phyloP scores from a whole-genome alignment of 2,329 filamentous ascomycete genomes.

The Raffaelea arxii region DNA sequence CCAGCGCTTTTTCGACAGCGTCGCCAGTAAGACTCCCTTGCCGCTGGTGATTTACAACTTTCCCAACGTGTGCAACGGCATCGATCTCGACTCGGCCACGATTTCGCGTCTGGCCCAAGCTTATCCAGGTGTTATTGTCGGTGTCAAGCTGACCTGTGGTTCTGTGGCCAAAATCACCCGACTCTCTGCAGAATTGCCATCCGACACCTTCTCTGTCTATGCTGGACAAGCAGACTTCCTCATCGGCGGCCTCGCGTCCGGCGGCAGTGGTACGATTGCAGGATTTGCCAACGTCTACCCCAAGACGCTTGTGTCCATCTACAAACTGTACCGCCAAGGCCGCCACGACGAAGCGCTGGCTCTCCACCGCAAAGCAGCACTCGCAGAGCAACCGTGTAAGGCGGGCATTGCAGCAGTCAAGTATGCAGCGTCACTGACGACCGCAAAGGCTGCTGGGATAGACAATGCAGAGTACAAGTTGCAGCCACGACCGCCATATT shows the following conservation, averaged over 20 bases:
- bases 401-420: conserved; percentile 59
- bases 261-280: conserved; percentile 51
- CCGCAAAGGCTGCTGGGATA: conserved; percentile 42
- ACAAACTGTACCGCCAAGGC: conserved; percentile 38
- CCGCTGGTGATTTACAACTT: conserved; percentile 61
- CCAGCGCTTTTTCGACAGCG: conserved; percentile 47
- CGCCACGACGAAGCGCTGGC: conserved; percentile 22
- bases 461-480: conserved; percentile 48
- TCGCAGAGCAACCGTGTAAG: conserved; percentile 58
- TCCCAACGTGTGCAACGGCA: conserved; percentile 56
- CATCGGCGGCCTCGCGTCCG: conserved; percentile 45
- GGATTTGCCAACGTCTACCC: conserved; percentile 56
- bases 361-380: conserved; percentile 50
- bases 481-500: conserved; percentile 52
- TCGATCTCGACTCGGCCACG: conserved; percentile 57
- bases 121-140: conserved; percentile 13
- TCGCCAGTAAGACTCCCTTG: conserved; percentile 39
- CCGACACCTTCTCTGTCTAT: conserved; percentile 54
- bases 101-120: conserved; percentile 40
- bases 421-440: conserved; percentile 55
- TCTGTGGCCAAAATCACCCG: conserved; percentile 63
- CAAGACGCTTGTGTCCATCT: conserved; percentile 46
- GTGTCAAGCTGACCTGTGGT: conserved; percentile 48
- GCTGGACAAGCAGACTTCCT: conserved; percentile 68
- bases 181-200: conserved; percentile 38